Base-by-base conservation (phyloP, 2,329 filamentous ascomycete genomes). In the Leptosphaerulina australis region DNA sequence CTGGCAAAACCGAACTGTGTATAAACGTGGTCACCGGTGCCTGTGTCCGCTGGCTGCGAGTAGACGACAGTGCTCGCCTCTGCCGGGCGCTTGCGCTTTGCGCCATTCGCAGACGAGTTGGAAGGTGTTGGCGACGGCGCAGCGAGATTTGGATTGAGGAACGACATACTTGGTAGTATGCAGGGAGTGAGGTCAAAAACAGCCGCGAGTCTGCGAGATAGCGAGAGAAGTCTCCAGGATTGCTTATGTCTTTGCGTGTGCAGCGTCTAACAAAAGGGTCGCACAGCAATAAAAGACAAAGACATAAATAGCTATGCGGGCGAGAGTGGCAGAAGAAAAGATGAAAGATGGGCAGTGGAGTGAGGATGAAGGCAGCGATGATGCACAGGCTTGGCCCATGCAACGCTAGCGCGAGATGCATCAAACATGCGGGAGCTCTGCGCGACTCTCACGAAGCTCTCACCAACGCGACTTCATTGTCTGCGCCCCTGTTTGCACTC, bases 1-100 rank as follows among this genome's bases (percentile, higher is more conserved):
- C 96, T 86, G 15, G 91, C 90, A 75, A 91, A 96, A 50, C 88
- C 84, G 69, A 97, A 87, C 72, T 96, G 90, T 10, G 91, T 95
- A 78, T 91, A 87, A 71, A 94, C 85, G 72, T 93, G 88, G 53
- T 81, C 81, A 60, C 91, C 91, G 43, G 87, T 89, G 67, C 87
- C 88, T 12, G 85, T 90, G 66, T 87, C 85, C 58, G 83, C 82
- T 15, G 89, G 89, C 75, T 92, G 90, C 47, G 89, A 92, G 75
- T 86, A 93, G 29, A 81, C 79, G 10, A 81, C 77, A 50, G 44
- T 83, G 44, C 89, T 79, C 6, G 79, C 76, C 25, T 67, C 66
- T n/a, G 50, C 52, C 38, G 84, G 81, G 7, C 86, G 81, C 67
- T 88, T 88, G 53, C 79, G 76, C 63, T 85, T 84, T 12, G 67